These are phyloP conservation scores for Cryptosporidium parvum DNA, from an alignment of 169 alveolate species.

Conservation along the genomic window DNA sequence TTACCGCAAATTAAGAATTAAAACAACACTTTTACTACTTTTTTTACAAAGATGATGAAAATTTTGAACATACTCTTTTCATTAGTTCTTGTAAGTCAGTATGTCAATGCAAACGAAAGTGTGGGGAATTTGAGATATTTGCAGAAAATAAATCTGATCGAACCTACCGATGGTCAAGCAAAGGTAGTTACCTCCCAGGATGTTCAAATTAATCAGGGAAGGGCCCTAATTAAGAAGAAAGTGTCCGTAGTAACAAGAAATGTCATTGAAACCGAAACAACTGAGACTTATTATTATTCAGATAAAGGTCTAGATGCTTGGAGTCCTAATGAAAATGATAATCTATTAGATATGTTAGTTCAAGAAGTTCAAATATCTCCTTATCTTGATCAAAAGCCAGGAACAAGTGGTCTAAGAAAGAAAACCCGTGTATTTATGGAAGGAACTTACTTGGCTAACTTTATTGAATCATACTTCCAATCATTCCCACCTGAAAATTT, in stretches of 20 bases:
- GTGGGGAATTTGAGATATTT: neutral
- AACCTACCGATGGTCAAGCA: neutral
- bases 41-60: neutral
- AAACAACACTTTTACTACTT: too few species aligned
- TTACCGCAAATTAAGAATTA: too few species aligned
- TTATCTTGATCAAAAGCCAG: slow-evolving; percentile 89
- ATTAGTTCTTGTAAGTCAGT: neutral
- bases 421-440: slow-evolving; percentile 85
- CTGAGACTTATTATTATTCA: neutral
- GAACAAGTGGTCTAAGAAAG: slow-evolving; percentile 93
- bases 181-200: too few species aligned
- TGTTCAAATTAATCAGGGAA: too few species aligned
- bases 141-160: neutral
- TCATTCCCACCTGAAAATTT: slow-evolving; percentile 84
- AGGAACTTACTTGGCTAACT: slow-evolving; percentile 87
- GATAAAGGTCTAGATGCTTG: too few species aligned
- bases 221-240: neutral
- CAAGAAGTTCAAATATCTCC: slow-evolving; percentile 48
- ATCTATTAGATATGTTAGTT: neutral
- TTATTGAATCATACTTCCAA: slow-evolving; percentile 86
- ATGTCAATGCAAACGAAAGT: neutral
- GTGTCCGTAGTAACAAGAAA: neutral
- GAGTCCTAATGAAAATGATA: neutral
- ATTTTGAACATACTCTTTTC: neutral
- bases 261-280: neutral